Evolutionary conservation across 2,329 filamentous ascomycete species (phyloP).

Genomic region (Neofusicoccum sp.): DNA sequence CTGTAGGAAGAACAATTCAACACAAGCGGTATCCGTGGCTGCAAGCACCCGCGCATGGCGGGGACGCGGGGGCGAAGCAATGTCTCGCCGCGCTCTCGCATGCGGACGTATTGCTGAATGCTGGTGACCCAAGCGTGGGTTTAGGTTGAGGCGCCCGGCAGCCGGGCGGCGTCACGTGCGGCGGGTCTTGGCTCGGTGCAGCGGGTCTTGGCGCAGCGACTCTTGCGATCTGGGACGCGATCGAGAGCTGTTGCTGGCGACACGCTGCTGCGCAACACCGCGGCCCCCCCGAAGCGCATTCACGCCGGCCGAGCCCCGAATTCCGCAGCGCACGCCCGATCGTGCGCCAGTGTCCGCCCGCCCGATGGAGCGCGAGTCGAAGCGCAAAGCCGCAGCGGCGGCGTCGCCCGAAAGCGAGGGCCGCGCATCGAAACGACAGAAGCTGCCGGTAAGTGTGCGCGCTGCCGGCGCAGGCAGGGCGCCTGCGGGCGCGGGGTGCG

Average conservation of each 20-base stretch:
- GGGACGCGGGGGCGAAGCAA: too few relatives aligned
- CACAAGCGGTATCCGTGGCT: slow-evolving; percentile 8
- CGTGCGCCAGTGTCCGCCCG: not conserved
- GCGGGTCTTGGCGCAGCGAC: slow-evolving; percentile 6
- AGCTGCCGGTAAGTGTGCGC: slow-evolving; percentile 57
- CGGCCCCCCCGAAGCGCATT: slow-evolving; percentile 19
- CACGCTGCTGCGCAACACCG: slow-evolving; percentile 22
- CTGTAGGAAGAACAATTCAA: slow-evolving; percentile 25
- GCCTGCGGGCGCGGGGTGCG: slow-evolving; percentile 10
- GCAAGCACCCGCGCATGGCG: not conserved
- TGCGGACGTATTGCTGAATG: too few relatives aligned
- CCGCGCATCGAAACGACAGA: slow-evolving; percentile 61
- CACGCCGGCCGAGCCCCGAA: slow-evolving; percentile 1
- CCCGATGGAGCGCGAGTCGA: slow-evolving; percentile 50
- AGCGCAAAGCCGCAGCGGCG: slow-evolving; percentile 58
- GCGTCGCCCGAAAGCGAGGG: slow-evolving; percentile 54
- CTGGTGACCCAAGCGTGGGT: too few relatives aligned
- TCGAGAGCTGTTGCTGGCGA: slow-evolving; percentile 20
- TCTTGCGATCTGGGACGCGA: slow-evolving; percentile 16
- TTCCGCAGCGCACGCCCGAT: not conserved
- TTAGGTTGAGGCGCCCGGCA: too few relatives aligned
- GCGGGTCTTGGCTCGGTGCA: not conserved
- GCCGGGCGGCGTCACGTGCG: not conserved
- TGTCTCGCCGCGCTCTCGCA: too few relatives aligned
- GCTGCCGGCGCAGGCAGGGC: not conserved